These are phyloP conservation scores for Chytriomyces sp. DNA, from an alignment of 192 early-diverging fungal genomes.

Conservation along the genomic window DNA sequence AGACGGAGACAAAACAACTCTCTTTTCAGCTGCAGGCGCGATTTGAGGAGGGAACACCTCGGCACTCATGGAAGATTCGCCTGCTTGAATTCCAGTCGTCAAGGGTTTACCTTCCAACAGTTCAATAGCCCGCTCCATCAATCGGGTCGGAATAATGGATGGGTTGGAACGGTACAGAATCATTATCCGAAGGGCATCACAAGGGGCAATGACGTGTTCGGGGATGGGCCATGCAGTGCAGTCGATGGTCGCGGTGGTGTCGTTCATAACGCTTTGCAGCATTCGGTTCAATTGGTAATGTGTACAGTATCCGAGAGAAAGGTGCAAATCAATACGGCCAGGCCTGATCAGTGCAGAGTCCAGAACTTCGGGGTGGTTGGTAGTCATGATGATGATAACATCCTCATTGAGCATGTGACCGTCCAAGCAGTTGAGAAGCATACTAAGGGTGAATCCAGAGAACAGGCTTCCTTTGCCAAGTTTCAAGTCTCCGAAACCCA, in stretches of 20 bases:
- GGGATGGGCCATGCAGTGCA: constrained; percentile 41
- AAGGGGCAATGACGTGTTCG: constrained; percentile 64
- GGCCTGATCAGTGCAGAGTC: constrained; percentile 69
- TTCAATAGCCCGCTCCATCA: constrained; percentile 36
- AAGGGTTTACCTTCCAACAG: constrained; percentile 34
- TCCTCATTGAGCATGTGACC: constrained; percentile 62
- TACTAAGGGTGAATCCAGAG: constrained; percentile 49
- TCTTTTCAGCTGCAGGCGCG: neutral
- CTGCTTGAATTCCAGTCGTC: constrained; percentile 33
- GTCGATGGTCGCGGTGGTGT: constrained; percentile 34
- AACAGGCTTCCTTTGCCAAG: constrained; percentile 30
- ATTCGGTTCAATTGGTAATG: constrained; percentile 65
- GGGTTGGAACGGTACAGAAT: constrained; percentile 56
- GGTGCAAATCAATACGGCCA: constrained; percentile 69
- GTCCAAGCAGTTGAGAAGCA: constrained; percentile 63
- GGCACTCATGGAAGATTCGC: constrained; percentile 23
- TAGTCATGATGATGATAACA: constrained; percentile 70
- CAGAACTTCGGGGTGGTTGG: constrained; percentile 65
- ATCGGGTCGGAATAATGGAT: constrained; percentile 35
- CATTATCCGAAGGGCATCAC: constrained; percentile 67
- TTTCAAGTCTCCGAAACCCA: constrained; percentile 38
- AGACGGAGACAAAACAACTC: neutral
- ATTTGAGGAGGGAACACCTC: neutral
- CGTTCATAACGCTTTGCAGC: constrained; percentile 52
- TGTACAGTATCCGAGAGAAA: constrained; percentile 65